phyloP scores from a whole-genome alignment of 805 yeast species.

The Naumovozyma baii region DNA sequence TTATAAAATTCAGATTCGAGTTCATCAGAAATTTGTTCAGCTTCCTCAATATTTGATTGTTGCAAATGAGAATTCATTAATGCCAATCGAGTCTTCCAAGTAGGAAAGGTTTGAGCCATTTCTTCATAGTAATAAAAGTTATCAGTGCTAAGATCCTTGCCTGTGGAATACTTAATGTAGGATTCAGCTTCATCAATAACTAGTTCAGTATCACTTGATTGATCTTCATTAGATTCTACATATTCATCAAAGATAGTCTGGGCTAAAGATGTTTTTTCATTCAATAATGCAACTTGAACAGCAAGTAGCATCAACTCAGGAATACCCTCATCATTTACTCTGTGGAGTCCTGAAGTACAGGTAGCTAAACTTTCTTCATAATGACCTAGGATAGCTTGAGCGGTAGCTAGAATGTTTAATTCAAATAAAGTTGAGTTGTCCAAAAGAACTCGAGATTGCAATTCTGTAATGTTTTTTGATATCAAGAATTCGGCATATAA shows the following conservation, averaged over 20 bases:
- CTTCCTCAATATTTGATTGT: constrained; percentile 74
- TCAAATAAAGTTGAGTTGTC: constrained; percentile 14
- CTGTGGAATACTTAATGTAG: constrained; percentile 43
- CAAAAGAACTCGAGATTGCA: constrained; percentile 11
- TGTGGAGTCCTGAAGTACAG: constrained; percentile 35
- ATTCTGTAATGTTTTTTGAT: constrained; percentile 9
- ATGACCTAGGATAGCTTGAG: constrained; percentile 21
- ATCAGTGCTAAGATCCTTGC: constrained; percentile 32
- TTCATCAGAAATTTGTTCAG: constrained; percentile 50
- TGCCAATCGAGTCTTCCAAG: constrained; percentile 45
- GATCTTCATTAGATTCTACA: constrained; percentile 39
- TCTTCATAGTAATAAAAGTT: constrained; percentile 72
- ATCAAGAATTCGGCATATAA: constrained; percentile 21
- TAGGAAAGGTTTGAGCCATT: constrained; percentile 44
- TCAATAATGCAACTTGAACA: constrained; percentile 33
- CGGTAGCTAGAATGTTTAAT: constrained; percentile 21
- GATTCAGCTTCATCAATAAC: constrained; percentile 73
- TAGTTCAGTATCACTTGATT: constrained; percentile 51
- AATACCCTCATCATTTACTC: constrained; percentile 31
- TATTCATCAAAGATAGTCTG: constrained; percentile 39
- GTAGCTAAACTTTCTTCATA: constrained; percentile 31
- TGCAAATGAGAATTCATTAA: constrained; percentile 70
- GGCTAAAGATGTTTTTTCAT: constrained; percentile 36
- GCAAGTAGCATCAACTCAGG: constrained; percentile 36
- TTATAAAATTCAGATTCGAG: constrained; percentile 36